Evolutionary conservation across 192 early-diverging fungal species (phyloP), one percentile per base, ranked within the genome.

Genomic region (Entomortierella beljakovae): DNA sequence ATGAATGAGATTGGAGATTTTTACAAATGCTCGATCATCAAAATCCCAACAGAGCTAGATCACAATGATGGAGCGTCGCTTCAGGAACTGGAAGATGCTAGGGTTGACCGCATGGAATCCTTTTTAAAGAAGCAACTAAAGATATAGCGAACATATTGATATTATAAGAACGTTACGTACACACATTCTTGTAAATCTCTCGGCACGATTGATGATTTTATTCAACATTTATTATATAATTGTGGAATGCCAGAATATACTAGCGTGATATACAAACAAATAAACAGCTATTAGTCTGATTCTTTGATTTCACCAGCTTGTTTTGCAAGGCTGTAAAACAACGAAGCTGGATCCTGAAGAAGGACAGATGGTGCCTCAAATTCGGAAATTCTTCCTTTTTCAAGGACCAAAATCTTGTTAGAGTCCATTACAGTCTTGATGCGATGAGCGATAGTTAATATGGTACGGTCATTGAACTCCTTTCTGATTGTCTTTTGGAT

Each of bases 391-490:
- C 61, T 37, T 1, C 87, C 87, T 31, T 80, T 60, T 32, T 43
- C 89, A 86, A 84, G 34, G 1, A 95, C 94, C 31, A 95, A 55
- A 18, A 97, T 91, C 37, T 89, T 83, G 83, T 97, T 93, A 58
- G 94, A 96, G 63, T 92, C 92, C 61, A 93, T 92, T 20, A 97
- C 89, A 0, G 96, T 95, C 60, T 89, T 87, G 52, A 96, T 64
- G 7, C 96, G 89, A 66, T 99, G 97, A 5, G 97, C 97, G 71
- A 99, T 95, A 57, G 90, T 92, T 34, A 99, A 70, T 46, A 98
- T 82, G 0, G 98, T 98, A 28, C 88, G 86, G 38, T 91, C 83
- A n/a, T 82, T 85, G 81, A 96, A 94, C 61, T 89, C 85, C 16
- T 87, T 85, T 28, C 92, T 85, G 58, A 99, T 96, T 0, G 96